These are phyloP conservation scores for Colletotrichum gigasporum DNA, from an alignment of 2,329 filamentous ascomycete species.

Conservation along the genomic window DNA sequence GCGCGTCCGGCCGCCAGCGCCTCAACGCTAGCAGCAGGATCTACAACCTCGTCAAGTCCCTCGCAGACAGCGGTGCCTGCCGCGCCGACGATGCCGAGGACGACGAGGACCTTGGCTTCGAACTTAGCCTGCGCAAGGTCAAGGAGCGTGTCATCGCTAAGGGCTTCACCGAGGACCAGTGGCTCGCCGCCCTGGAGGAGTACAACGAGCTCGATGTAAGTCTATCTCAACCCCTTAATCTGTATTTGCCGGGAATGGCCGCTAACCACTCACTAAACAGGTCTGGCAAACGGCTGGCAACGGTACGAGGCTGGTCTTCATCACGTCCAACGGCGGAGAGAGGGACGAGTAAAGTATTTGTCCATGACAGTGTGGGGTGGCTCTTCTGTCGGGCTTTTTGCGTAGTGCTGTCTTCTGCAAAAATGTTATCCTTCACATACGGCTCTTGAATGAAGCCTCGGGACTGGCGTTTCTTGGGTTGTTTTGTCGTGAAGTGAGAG, in stretches of 20 bases:
- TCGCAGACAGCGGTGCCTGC: slow-evolving; percentile 88
- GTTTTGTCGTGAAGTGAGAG: neutral
- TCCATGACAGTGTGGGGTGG: neutral
- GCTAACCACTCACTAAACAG: slow-evolving; percentile 58
- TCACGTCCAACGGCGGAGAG: slow-evolving; percentile 51
- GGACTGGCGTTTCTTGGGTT: slow-evolving; percentile 14
- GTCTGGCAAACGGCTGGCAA: slow-evolving; percentile 82
- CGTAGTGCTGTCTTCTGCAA: slow-evolving; percentile 2
- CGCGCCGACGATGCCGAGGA: slow-evolving; percentile 74
- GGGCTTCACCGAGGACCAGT: slow-evolving; percentile 96
- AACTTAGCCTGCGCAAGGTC: slow-evolving; percentile 88
- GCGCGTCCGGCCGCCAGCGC: slow-evolving; percentile 67
- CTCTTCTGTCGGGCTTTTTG: neutral
- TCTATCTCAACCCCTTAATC: slow-evolving; percentile 38
- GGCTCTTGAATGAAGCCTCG: slow-evolving; percentile 7
- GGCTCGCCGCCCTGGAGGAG: slow-evolving; percentile 85
- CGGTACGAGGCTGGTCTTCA: slow-evolving; percentile 76
- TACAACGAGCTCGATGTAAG: slow-evolving; percentile 91
- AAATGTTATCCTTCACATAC: neutral
- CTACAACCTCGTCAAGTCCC: slow-evolving; percentile 90
- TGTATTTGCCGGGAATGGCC: neutral
- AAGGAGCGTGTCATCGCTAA: slow-evolving; percentile 93
- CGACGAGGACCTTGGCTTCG: slow-evolving; percentile 63
- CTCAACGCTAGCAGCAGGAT: slow-evolving; percentile 89
- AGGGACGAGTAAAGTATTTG: slow-evolving; percentile 13